Conservation (phyloP, 2,329 filamentous ascomycete species). For the Neurospora sp. region DNA sequence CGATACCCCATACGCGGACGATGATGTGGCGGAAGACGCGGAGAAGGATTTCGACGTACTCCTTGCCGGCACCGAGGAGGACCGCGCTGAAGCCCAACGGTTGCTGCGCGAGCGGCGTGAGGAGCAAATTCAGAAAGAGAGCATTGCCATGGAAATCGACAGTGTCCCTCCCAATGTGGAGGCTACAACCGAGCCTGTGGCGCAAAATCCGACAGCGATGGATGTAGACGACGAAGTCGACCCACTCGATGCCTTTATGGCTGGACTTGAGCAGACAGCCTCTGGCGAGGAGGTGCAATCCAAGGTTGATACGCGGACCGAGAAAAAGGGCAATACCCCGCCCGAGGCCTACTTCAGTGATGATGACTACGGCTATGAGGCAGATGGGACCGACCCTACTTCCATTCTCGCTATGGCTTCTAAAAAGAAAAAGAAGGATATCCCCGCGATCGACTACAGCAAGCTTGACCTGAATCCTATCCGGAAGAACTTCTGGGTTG, state of each 20-base stretch:
- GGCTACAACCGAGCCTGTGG: conserved; percentile 13
- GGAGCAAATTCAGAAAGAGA: conserved; percentile 46
- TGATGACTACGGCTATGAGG: conserved; percentile 54
- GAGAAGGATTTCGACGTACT: conserved; percentile 49
- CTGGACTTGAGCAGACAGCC: conserved; percentile 46
- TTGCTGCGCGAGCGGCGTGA: conserved; percentile 79
- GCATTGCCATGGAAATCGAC: conserved; percentile 36
- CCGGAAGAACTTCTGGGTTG: conserved; percentile 89
- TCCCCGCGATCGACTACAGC: conserved; percentile 76
- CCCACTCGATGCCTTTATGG: conserved; percentile 97
- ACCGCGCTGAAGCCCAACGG: conserved; percentile 73
- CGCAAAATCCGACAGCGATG: conserved; percentile 32
- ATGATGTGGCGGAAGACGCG: conserved; percentile 55
- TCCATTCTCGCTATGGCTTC: conserved; percentile 43
- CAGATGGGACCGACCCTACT: conserved; percentile 36
- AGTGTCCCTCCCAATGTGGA: conserved; percentile 21
- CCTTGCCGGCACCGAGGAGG: conserved; percentile 77
- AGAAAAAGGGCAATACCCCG: conserved; percentile 45
- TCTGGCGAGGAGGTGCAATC: conserved; percentile 14
- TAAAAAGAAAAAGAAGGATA: conserved; percentile 86
- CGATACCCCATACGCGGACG: conserved; percentile 48
- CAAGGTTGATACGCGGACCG: neutral
- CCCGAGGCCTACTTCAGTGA: conserved; percentile 83
- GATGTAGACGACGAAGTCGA: conserved; percentile 66
- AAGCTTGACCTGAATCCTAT: conserved; percentile 81